These are phyloP conservation scores for Rhodamnia rubescens DNA, from an alignment of 345 rosid genomes.

Conservation along the genomic window DNA sequence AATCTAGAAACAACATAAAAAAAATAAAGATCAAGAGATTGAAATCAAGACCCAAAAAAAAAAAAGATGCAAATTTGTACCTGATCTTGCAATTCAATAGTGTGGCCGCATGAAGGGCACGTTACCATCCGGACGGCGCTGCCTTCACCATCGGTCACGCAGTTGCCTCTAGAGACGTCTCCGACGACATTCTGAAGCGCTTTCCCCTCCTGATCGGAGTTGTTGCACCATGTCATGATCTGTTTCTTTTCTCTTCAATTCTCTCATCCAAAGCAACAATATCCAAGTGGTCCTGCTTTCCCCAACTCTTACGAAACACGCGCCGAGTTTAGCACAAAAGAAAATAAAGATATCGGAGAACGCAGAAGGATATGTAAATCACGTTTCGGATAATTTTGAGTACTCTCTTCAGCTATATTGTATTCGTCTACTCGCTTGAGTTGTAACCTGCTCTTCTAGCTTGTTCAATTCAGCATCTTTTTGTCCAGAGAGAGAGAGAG, in stretches of 20 bases:
- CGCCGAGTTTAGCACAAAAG: not conserved
- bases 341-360: not conserved
- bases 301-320: not conserved
- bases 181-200: not conserved
- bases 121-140: constrained; percentile 9
- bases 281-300: not conserved
- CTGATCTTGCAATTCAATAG: constrained; percentile 49
- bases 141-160: not conserved
- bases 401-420: not conserved
- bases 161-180: not conserved
- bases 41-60: not conserved
- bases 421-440: not conserved
- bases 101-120: constrained; percentile 83
- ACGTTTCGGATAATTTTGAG: not conserved
- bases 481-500: not conserved
- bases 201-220: not conserved
- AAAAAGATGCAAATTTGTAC: constrained; percentile 2
- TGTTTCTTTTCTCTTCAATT: not conserved
- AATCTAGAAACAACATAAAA: not conserved
- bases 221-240: not conserved
- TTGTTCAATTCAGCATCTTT: not conserved
- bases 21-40: not conserved
- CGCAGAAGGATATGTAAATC: not conserved
- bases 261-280: not conserved
- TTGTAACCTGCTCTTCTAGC: not conserved